Evolutionary conservation across 345 rosid species (phyloP).

Genomic region (Gossypium mustelinum): DNA sequence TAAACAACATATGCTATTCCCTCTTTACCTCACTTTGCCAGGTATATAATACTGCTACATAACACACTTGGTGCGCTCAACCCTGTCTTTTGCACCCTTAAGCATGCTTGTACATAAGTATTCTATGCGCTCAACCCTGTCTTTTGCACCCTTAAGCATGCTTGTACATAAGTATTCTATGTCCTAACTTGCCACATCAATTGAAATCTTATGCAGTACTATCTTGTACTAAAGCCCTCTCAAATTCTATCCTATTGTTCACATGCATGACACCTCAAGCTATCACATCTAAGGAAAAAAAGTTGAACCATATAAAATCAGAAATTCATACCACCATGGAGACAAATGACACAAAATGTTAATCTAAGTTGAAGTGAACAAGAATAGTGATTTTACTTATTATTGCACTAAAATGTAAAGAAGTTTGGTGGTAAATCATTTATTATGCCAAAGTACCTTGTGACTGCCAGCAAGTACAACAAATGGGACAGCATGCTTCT

Average conservation of each 20-base stretch:
- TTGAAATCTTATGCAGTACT: not conserved
- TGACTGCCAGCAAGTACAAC: conserved; percentile 97
- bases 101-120: not conserved
- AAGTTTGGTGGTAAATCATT: not conserved
- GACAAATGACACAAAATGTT: conserved; percentile 1
- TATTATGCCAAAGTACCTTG: conserved; percentile 51
- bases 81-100: not conserved
- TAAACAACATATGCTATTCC: not conserved
- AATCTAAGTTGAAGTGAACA: not conserved
- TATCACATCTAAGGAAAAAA: not conserved
- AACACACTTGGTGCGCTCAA: not conserved
- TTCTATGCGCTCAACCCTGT: not conserved
- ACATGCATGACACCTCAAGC: not conserved
- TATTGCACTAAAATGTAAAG: conserved; percentile 6
- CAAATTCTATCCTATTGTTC: not conserved
- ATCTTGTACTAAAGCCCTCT: not conserved
- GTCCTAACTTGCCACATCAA: not conserved
- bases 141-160: not conserved
- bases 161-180: not conserved
- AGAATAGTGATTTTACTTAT: not conserved
- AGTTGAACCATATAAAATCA: not conserved
- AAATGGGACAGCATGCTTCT: conserved; percentile 97
- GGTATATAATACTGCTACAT: not conserved
- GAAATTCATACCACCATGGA: not conserved
- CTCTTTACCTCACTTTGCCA: not conserved